Conservation (phyloP, 2,329 filamentous ascomycete species). For the Penicillium paneum region DNA sequence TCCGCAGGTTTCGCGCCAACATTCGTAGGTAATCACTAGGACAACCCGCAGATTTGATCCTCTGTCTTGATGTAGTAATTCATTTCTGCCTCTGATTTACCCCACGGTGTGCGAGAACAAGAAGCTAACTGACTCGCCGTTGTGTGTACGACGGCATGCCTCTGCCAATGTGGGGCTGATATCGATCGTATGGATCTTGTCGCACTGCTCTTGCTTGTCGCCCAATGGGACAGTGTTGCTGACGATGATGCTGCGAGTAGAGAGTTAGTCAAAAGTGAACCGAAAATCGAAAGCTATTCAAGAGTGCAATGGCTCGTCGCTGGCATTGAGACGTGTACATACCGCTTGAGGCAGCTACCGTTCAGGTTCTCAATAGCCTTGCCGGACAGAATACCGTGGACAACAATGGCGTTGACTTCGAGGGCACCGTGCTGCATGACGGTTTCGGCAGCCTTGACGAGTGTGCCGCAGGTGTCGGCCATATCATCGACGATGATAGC, state of each 20-base stretch:
- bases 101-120: constrained; percentile 49
- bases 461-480: constrained; percentile 91
- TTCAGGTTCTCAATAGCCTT: constrained; percentile 86
- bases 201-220: constrained; percentile 74
- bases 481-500: constrained; percentile 98
- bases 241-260: constrained; percentile 66
- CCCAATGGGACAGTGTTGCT: constrained; percentile 84
- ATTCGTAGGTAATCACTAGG: constrained; percentile 3
- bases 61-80: constrained; percentile 5
- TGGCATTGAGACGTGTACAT: neutral
- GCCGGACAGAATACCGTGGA: constrained; percentile 85
- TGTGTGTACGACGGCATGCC: constrained; percentile 50
- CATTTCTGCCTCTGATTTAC: constrained; percentile 22
- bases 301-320: neutral
- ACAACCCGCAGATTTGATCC: constrained; percentile 3
- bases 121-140: constrained; percentile 52
- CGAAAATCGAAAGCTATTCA: neutral
- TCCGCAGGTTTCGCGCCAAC: constrained; percentile 19
- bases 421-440: constrained; percentile 82
- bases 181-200: constrained; percentile 84
- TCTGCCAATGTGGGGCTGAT: constrained; percentile 70
- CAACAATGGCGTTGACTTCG: constrained; percentile 91
- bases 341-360: constrained; percentile 61
- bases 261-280: neutral
- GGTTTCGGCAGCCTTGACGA: constrained; percentile 83